phyloP scores from a whole-genome alignment of 371 early-diverging fungal species.

The Dinochytrium kinnereticum region DNA sequence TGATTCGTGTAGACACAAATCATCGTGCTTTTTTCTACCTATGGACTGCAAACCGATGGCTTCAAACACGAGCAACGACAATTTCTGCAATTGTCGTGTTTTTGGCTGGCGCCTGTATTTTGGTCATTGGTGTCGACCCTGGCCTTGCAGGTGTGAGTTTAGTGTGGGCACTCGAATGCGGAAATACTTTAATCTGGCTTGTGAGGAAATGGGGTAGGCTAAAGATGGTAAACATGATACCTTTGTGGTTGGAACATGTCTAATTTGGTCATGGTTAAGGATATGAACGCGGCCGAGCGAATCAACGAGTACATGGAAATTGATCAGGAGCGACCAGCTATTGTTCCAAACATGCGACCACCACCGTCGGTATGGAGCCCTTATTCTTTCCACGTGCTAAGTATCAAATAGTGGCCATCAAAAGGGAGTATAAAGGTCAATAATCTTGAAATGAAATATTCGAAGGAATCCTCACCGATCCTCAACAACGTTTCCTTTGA shows the following conservation, averaged over 20 bases:
- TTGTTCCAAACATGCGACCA: constrained; percentile 47
- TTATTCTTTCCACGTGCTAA: not conserved
- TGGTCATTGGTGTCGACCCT: constrained; percentile 54
- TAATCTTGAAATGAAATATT: constrained; percentile 42
- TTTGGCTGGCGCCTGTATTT: constrained; percentile 67
- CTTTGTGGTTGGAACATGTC: constrained; percentile 70
- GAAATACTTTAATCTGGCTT: constrained; percentile 70
- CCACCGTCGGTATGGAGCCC: constrained; percentile 37
- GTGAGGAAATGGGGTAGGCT: constrained; percentile 42
- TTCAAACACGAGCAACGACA: constrained; percentile 75
- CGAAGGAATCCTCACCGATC: constrained; percentile 40
- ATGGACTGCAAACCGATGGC: constrained; percentile 90
- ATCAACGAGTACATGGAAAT: constrained; percentile 63
- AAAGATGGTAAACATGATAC: constrained; percentile 55
- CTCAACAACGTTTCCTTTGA: constrained; percentile 66
- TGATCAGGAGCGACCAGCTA: constrained; percentile 39
- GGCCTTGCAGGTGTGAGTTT: constrained; percentile 79
- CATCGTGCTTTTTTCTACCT: constrained; percentile 79
- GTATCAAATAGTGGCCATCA: constrained; percentile 60
- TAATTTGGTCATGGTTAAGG: constrained; percentile 72
- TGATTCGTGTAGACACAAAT: constrained; percentile 53
- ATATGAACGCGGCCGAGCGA: constrained; percentile 45
- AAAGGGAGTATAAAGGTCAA: constrained; percentile 63
- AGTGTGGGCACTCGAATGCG: constrained; percentile 76
- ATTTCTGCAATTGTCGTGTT: constrained; percentile 73